Conservation (phyloP, 352 stramenopile species). For the Nothophytophthora sp. region DNA sequence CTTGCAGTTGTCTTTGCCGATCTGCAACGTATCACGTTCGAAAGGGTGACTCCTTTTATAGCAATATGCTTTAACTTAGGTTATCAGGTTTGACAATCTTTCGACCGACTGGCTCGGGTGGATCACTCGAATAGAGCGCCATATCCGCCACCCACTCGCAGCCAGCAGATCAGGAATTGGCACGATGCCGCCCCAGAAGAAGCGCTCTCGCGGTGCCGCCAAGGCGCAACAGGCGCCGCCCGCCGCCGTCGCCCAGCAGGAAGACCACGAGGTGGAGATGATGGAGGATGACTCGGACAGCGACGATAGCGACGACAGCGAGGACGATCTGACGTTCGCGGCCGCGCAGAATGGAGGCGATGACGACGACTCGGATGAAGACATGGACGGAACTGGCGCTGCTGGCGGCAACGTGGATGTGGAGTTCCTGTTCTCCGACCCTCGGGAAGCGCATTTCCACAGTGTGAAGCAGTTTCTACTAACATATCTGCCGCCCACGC, state of each 20-base stretch:
- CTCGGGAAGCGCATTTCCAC: slow-evolving; percentile 81
- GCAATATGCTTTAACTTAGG: no score
- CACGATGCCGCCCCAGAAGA: slow-evolving; percentile 34
- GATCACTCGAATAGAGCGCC: background rate
- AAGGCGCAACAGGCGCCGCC: slow-evolving; percentile 13
- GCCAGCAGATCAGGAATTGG: slow-evolving; percentile 3
- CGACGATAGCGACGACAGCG: slow-evolving; percentile 42
- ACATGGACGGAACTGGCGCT: slow-evolving; percentile 32
- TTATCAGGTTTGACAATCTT: background rate
- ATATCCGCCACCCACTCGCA: background rate
- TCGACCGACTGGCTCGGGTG: slow-evolving; percentile 4
- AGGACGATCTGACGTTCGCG: slow-evolving; percentile 67
- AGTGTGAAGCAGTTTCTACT: slow-evolving; percentile 87
- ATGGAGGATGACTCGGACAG: slow-evolving; percentile 47
- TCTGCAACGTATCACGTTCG: no score
- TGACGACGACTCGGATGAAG: slow-evolving; percentile 57
- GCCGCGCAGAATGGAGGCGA: slow-evolving; percentile 29
- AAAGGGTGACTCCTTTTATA: background rate
- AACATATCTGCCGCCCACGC: slow-evolving; percentile 67
- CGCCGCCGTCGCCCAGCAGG: slow-evolving; percentile 4
- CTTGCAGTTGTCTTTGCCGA: background rate
- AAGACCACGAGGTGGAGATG: slow-evolving; percentile 43
- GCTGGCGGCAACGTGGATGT: slow-evolving; percentile 57
- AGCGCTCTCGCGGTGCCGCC: slow-evolving; percentile 25
- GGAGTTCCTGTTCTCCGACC: slow-evolving; percentile 86